Conservation (phyloP, 495 filamentous ascomycete species). For the Aspergillus homomorphus region DNA sequence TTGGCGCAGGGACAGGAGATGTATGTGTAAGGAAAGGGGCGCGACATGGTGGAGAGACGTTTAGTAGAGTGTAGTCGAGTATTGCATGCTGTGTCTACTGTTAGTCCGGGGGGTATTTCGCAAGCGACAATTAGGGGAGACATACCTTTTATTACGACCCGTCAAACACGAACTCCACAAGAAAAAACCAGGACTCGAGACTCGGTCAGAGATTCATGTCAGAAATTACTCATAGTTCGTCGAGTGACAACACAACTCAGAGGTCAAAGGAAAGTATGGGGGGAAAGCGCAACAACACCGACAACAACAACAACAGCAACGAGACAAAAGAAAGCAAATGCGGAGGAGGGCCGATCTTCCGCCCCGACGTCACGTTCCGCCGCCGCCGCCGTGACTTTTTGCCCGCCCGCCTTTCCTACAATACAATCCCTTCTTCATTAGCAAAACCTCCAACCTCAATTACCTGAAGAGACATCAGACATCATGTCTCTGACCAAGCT, state of each 20-base stretch:
- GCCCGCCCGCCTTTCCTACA: neutral
- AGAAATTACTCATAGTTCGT: neutral
- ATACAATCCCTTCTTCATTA: neutral
- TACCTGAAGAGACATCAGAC: neutral
- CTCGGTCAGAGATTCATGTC: neutral
- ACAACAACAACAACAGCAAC: neutral
- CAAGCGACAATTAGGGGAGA: neutral
- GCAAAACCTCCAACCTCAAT: neutral
- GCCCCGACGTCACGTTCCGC: conserved; percentile 6
- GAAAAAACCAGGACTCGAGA: neutral
- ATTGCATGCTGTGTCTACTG: neutral
- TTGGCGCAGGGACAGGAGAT: conserved; percentile 91
- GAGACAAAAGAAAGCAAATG: neutral
- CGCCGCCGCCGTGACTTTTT: neutral
- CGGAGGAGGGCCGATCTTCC: neutral
- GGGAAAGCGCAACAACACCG: neutral
- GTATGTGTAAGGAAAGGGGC: conserved; percentile 81
- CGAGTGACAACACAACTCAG: no score
- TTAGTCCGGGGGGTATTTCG: neutral
- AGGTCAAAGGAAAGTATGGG: no score
- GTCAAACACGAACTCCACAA: neutral
- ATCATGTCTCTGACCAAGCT: neutral
- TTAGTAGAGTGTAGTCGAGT: neutral
- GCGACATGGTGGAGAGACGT: conserved; percentile 54
- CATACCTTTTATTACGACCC: neutral